Conservation (phyloP, 176 grass and related monocot species). For the Eragrostis curvula region DNA sequence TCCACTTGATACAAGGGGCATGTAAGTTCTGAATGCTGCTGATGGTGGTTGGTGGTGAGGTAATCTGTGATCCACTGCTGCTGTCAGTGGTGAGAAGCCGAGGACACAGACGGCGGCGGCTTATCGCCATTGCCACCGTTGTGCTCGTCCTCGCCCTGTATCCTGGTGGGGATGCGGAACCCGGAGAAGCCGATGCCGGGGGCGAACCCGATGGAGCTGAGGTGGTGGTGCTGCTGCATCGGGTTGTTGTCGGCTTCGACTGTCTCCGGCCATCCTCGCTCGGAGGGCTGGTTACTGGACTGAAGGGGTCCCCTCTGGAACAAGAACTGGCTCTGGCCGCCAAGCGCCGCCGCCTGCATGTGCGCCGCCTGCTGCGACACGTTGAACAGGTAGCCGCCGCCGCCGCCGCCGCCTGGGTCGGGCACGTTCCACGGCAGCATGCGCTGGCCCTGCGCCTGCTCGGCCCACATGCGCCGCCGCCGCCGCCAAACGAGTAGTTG, state of each 20-base stretch:
- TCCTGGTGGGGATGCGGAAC: slow-evolving; percentile 78
- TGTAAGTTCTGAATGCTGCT: neutral
- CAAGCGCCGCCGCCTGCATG: slow-evolving; percentile 68
- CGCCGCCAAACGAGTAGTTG: slow-evolving; percentile 58
- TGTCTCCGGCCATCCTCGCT: slow-evolving; percentile 83
- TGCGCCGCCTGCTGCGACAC: slow-evolving; percentile 67
- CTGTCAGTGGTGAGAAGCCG: slow-evolving; percentile 86
- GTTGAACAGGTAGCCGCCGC: slow-evolving; percentile 66
- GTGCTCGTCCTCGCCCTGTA: slow-evolving; percentile 96
- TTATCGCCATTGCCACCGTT: slow-evolving; percentile 72
- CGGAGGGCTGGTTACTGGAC: slow-evolving; percentile 97
- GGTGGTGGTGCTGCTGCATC: slow-evolving; percentile 60
- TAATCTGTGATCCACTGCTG: slow-evolving; percentile 47
- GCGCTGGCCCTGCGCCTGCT: slow-evolving; percentile 58
- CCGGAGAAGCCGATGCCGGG: slow-evolving; percentile 74
- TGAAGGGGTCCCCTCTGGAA: slow-evolving; percentile 99
- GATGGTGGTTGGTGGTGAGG: slow-evolving; percentile 45
- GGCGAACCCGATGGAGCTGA: slow-evolving; percentile 66
- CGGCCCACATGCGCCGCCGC: slow-evolving; percentile 74
- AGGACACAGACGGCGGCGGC: slow-evolving; percentile 67
- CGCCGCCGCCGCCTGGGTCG: slow-evolving; percentile 51
- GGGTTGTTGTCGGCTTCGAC: slow-evolving; percentile 63
- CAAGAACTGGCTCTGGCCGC: slow-evolving; percentile 74
- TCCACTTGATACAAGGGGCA: slow-evolving; percentile 7
- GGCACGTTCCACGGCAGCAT: slow-evolving; percentile 78